A percentile compares a stretch with the other conserved stretches of the same genome.
Conservation (phyloP, 176 grass and related monocot genomes). For the Eleusine coracana region DNA sequence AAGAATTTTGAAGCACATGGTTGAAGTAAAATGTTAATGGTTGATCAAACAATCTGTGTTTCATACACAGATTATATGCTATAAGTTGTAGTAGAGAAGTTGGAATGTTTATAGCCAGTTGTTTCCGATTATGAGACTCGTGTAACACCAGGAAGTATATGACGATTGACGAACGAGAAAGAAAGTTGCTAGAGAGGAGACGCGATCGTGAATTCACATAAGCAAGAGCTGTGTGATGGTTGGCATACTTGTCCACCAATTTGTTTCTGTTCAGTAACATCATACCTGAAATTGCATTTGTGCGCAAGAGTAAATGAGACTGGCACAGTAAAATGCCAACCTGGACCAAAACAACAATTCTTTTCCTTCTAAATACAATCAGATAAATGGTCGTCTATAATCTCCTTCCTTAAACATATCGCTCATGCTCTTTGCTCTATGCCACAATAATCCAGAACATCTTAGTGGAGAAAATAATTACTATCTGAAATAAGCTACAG, state of each 20-base stretch:
- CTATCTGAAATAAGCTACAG: slow-evolving; percentile 41
- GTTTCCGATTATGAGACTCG: no score
- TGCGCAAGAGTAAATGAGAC: background rate
- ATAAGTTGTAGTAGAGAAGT: no score
- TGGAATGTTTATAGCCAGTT: no score
- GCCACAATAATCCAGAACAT: slow-evolving; percentile 34
- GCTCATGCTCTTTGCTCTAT: slow-evolving; percentile 30
- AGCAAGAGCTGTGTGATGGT: background rate
- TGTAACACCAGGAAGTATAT: no score
- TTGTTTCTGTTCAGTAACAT: background rate
- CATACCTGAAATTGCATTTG: background rate
- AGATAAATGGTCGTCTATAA: background rate
- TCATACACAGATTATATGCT: no score
- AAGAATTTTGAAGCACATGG: no score
- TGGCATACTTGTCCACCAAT: background rate
- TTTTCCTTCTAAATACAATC: background rate
- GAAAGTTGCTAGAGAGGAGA: background rate
- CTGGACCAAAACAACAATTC: background rate
- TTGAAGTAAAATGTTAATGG: no score
- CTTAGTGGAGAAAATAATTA: slow-evolving; percentile 31
- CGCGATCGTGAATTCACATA: background rate
- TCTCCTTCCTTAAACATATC: background rate
- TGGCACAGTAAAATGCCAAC: background rate
- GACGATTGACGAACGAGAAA: background rate
- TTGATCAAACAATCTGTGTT: no score